phyloP scores from a whole-genome alignment of 441 rosid genomes.

The Bruguiera hainesii region DNA sequence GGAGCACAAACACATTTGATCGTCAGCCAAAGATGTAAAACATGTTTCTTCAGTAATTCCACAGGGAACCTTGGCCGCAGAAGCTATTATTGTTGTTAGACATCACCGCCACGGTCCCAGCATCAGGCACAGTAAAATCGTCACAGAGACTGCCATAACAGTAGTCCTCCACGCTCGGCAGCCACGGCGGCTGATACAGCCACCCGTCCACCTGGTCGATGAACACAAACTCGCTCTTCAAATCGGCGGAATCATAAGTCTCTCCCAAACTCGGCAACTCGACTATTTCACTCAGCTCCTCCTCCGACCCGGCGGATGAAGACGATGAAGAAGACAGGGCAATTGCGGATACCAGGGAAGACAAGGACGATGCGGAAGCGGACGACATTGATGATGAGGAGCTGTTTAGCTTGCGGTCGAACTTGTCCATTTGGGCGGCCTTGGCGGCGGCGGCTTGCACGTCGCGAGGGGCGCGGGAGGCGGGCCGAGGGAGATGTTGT shows the following conservation, averaged over 20 bases:
- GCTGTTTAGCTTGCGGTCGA: conserved; percentile 15
- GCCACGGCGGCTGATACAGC: conserved; percentile 51
- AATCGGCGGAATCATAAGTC: conserved; percentile 34
- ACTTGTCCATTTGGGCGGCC: conserved; percentile 70
- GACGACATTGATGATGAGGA: conserved; percentile 12
- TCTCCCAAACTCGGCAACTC: conserved; percentile 66
- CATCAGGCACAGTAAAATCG: conserved; percentile 23
- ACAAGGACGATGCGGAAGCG: conserved; percentile 28
- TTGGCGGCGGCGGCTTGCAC: conserved; percentile 80
- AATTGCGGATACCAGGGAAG: conserved; percentile 43
- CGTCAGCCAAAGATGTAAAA: background rate
- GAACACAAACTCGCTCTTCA: conserved; percentile 45
- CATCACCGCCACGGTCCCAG: background rate
- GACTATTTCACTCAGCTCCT: conserved; percentile 63
- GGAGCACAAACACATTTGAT: background rate
- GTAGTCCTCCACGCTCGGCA: conserved; percentile 27
- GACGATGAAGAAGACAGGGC: conserved; percentile 27
- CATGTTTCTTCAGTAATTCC: conserved; percentile 23
- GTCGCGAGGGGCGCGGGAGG: conserved; percentile 73
- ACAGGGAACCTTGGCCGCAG: conserved; percentile 30
- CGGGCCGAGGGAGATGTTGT: conserved; percentile 56
- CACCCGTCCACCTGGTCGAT: conserved; percentile 53
- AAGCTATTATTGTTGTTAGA: conserved; percentile 6
- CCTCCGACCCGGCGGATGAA: conserved; percentile 30
- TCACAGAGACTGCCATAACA: conserved; percentile 21